Conservation (phyloP, 2,329 filamentous ascomycete genomes). For the Xylariaceae sp. region DNA sequence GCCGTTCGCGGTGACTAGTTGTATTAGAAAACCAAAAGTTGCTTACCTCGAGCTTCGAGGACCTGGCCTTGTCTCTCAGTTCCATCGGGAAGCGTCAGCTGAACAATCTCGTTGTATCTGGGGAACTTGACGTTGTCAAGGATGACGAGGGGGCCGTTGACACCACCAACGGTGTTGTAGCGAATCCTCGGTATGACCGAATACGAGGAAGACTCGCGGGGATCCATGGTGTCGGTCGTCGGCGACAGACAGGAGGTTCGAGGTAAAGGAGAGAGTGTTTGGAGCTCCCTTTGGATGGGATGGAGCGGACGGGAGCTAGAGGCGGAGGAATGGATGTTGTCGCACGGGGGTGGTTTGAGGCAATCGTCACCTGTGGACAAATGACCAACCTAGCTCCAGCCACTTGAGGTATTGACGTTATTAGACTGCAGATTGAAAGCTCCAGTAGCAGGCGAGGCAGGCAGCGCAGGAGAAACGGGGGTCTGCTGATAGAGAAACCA, state of each 20-base stretch:
- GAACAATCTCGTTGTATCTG: conserved; percentile 96
- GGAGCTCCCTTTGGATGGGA: conserved; percentile 9
- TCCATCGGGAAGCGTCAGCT: conserved; percentile 92
- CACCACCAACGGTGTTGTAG: conserved; percentile 97
- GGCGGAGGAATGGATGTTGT: not conserved
- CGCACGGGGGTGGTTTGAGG: not conserved
- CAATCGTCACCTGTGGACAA: not conserved
- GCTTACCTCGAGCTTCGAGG: conserved; percentile 88
- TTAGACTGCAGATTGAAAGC: not conserved
- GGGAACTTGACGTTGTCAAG: conserved; percentile 99
- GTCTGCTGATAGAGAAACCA: conserved; percentile 1
- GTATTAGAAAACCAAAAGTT: not conserved
- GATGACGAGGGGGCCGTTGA: conserved; percentile 97
- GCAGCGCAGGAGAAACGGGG: not conserved
- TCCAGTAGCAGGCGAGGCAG: not conserved
- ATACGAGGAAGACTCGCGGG: conserved; percentile 59
- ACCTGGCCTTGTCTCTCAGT: conserved; percentile 92
- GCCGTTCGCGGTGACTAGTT: not conserved
- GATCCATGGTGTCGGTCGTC: conserved; percentile 40
- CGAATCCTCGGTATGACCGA: conserved; percentile 64
- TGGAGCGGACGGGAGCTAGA: not conserved
- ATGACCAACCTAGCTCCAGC: not conserved
- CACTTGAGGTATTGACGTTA: not conserved
- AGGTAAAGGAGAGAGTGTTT: conserved; percentile 3
- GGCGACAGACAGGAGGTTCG: conserved; percentile 1